Evolutionary conservation across 805 yeast genomes (phyloP), one percentile per base, ranked within the genome.

Genomic region (Novakomyces olei): DNA sequence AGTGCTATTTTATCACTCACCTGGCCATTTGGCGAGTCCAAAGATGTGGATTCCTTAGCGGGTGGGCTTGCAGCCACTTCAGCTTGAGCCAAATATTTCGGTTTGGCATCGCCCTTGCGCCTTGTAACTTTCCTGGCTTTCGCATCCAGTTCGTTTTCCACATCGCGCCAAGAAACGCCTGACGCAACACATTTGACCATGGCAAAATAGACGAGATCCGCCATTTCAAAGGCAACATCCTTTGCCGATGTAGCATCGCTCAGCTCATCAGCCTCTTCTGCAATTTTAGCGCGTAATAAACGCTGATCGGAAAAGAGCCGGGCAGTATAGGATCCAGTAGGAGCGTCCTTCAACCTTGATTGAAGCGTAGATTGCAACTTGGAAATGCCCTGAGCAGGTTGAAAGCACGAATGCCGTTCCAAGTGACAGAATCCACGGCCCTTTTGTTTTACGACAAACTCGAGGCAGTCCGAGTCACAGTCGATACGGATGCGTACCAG

Each of bases 191-290:
- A 65, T 49, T 76, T 77, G 43, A 74, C 60, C 37, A 65, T 39
- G 34, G 78, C 72, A 45, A 75, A 71, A 47, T 67, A 60, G 37
- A 76, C 63, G 50, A 88, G 61, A 51, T 88, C 98, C 5, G 98
- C 98, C 34, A 92, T 85, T 57, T 88, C 98, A 94, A 94, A 88
- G 0, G 96, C 75, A 34, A 80, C 65, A 36, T 85, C 74, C 2
- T 64, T 65, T 44, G 63, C 63, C 4, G 59, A 46, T 24, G 60
- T 61, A 12, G 98, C 96, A 37, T 81, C 94, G 20, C 81, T 69
- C 39, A 88, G 66, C 54, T 88, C 98, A 46, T 85, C 95, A 28
- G 94, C 91, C 55, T 88, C 98, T 57, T 88, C 98, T 51, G 71
- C 69, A 55, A 88, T 73, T 60, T 88, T 79, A 17, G 96, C 94